These are phyloP conservation scores for Stevia rebaudiana DNA, from an alignment of 140 eudicot genomes.

Conservation along the genomic window DNA sequence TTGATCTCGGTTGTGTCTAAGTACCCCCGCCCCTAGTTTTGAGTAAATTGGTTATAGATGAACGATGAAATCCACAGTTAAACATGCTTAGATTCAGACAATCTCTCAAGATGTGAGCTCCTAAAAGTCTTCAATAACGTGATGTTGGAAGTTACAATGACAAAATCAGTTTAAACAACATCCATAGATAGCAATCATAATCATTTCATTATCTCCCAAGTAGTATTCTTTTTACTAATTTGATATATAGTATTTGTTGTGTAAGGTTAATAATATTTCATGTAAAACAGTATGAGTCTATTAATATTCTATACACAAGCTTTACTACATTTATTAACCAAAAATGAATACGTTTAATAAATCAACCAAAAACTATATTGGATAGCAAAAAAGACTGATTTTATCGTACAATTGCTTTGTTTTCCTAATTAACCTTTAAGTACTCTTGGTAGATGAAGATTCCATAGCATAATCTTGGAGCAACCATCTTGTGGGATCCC, in stretches of 20 bases:
- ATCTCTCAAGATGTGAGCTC: neutral
- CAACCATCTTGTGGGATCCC: conserved; percentile 76
- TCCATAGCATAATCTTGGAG: conserved; percentile 75
- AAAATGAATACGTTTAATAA: conserved; percentile 15
- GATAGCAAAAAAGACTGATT: conserved; percentile 11
- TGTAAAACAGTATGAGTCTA: neutral
- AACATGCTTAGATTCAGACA: neutral
- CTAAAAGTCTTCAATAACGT: neutral
- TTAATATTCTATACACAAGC: neutral
- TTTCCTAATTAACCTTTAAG: conserved; percentile 22
- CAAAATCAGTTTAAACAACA: neutral
- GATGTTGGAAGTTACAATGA: neutral
- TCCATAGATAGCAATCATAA: neutral
- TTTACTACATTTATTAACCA: neutral
- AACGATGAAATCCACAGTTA: neutral
- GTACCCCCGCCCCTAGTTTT: no score
- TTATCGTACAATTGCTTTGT: conserved; percentile 7
- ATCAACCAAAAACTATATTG: conserved; percentile 20
- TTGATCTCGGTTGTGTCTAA: no score
- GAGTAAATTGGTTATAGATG: neutral
- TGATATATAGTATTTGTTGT: neutral
- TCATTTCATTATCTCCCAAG: neutral
- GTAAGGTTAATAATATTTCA: neutral
- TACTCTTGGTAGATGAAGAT: conserved; percentile 44
- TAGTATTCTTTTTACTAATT: no score